Evolutionary conservation across 331 rosid genomes (phyloP), one percentile per base, ranked within the genome.

Genomic region (Stylosanthes scabra): DNA sequence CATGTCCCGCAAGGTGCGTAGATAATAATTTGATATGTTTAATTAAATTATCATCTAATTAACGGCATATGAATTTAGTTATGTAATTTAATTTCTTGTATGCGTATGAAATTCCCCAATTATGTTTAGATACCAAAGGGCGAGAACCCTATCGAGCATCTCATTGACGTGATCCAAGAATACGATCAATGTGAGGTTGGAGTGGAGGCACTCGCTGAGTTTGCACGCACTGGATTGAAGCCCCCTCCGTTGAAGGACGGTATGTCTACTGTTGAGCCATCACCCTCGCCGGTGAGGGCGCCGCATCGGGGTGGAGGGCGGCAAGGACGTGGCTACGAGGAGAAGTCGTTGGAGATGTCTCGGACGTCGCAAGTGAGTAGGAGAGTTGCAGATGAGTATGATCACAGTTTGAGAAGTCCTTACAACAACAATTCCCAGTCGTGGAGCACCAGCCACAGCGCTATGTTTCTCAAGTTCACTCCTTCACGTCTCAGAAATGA

Each of bases 321-420:
- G 11, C 51, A 9, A 44, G 11, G 46, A 2, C 46, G 11, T 42
- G 46, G 9, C 9, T 64, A 71, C 34, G 73, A 3, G 10, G 68
- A 59, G 1, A 76, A 65, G 28, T 75, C 84, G 27, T 70, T 52
- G 42, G 89, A 83, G 10, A 67, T 80, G 37, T 82, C 88, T 42
- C 2, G 9, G 52, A 45, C 45, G 2, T 74, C 90, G 7, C 86
- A 82, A 39, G 63, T 70, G 4, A 85, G 78, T 63, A 78, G 47
- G 52, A 77, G 39, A 41, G 44, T 0, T 6, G 11, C n/a, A 0
- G 55, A 87, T 57, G 91, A 71, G 3, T 91, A 86, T 83, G 96
- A 86, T 83, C 97, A 85, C 55, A 93, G 97, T 68, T 27, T 93
- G 71, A 93, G 98, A 76, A 93, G 97, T 69, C 75, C 86, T 0